phyloP scores from a whole-genome alignment of 2,329 filamentous ascomycete species.

The Botrytis pseudocinerea region DNA sequence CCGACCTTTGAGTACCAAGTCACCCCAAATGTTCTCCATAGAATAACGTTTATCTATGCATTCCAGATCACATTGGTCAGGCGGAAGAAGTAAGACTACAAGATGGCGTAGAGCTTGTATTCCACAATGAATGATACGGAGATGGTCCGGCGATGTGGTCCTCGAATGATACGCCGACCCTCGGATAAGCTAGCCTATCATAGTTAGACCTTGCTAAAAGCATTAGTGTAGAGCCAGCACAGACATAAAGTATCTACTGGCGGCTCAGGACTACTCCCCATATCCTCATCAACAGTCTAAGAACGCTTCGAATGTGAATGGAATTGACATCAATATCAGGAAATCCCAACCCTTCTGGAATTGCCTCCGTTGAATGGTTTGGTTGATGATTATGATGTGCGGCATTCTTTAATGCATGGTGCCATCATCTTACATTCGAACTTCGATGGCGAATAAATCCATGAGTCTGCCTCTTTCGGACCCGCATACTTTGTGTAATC shows the following conservation, averaged over 20 bases:
- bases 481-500: not conserved
- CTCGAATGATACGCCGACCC: not conserved
- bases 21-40: not conserved
- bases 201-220: not conserved
- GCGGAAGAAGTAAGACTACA: not conserved
- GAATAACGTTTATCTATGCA: not conserved
- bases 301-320: not conserved
- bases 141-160: not conserved
- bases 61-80: not conserved
- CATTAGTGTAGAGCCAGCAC: not conserved
- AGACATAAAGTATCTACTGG: not conserved
- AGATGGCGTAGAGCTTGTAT: not conserved
- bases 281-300: not conserved
- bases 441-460: not conserved
- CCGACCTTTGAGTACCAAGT: not conserved
- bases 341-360: not conserved
- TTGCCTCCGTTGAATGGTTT: not conserved
- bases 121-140: not conserved
- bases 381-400: not conserved
- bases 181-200: not conserved
- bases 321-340: not conserved
- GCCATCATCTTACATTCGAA: not conserved
- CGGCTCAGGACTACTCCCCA: not conserved
- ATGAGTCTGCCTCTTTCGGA: not conserved
- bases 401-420: not conserved